Base-by-base conservation (phyloP, 805 yeast genomes). In the Nakazawaea sp. region DNA sequence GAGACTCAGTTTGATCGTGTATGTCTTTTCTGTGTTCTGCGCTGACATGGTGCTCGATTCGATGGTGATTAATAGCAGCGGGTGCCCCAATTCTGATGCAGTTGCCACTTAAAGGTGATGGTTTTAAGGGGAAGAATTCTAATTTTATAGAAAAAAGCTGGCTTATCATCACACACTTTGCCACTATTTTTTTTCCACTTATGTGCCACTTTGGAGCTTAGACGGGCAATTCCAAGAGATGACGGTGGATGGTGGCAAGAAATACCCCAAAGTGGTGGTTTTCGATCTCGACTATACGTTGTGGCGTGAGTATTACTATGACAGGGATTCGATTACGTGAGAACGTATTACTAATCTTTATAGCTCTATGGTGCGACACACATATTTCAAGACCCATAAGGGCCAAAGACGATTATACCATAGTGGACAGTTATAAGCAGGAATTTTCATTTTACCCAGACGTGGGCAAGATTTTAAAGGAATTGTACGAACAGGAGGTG, bases 211-310 rank as follows among this genome's bases (percentile, higher is more conserved):
- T n/a, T n/a, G n/a, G n/a, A n/a, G n/a, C 12, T 23, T 27, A 10
- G 8, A 27, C 7, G 13, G 25, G 29, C 29, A 26, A 26, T 8
- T 9, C 13, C 11, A 26, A n/a, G 13, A 26, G 29, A 16, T 26
- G 29, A 23, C 8, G 26, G 12, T 23, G 12, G 26, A 12, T 23
- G 12, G 26, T 23, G 17, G 30, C n/a, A 23, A 24, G 30, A 27
- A 15, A 11, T 47, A 49, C 32, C 79, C 79, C 1, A 61, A 63
- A 38, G 78, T 74, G 2, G 78, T 81, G 9, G 88, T 82, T 0
- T 80, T 82, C 52, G 92, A 82, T 46, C 58, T 82, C 30, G 92
- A 82, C 52, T 82, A 77, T 50, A 82, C 92, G 0, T 56, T 82
- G 24, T 82, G 92, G 92, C 89, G 83, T 62, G 55, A 40, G 70